A percentile compares a stretch with the other conserved stretches of the same genome.
phyloP scores from a whole-genome alignment of 2,329 filamentous ascomycete species.

The Pseudogymnoascus sp. region DNA sequence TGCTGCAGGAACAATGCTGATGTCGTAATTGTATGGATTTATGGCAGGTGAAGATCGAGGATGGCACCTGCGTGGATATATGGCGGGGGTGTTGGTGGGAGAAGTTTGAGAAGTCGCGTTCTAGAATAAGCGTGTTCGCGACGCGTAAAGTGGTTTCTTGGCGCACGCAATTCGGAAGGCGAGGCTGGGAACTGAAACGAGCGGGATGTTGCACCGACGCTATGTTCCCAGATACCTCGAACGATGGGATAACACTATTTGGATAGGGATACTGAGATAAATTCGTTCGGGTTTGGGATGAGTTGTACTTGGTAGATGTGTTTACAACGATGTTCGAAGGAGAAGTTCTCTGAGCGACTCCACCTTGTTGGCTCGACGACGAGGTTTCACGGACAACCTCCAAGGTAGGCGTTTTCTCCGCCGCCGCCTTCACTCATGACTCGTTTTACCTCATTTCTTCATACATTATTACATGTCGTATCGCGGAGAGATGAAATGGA shows the following conservation, averaged over 20 bases:
- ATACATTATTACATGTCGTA: neutral
- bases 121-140: neutral
- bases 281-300: neutral
- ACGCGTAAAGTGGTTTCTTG: constrained; percentile 8
- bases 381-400: neutral
- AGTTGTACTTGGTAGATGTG: neutral
- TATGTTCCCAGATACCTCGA: neutral
- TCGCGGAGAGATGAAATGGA: neutral
- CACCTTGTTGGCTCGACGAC: constrained; percentile 2
- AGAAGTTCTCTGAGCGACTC: neutral
- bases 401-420: neutral
- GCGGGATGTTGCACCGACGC: neutral
- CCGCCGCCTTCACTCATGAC: neutral
- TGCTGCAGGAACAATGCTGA: constrained; percentile 17
- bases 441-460: neutral
- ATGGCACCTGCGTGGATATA: neutral
- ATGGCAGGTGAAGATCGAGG: constrained; percentile 9
- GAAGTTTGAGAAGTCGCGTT: constrained; percentile 4
- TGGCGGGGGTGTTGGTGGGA: neutral
- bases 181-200: neutral
- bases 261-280: neutral
- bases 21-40: constrained; percentile 16
- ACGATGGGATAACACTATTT: neutral
- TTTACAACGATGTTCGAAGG: neutral
- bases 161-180: neutral